Conservation (phyloP, 2,329 filamentous ascomycete genomes). For the Endoconidiophora laricicola region DNA sequence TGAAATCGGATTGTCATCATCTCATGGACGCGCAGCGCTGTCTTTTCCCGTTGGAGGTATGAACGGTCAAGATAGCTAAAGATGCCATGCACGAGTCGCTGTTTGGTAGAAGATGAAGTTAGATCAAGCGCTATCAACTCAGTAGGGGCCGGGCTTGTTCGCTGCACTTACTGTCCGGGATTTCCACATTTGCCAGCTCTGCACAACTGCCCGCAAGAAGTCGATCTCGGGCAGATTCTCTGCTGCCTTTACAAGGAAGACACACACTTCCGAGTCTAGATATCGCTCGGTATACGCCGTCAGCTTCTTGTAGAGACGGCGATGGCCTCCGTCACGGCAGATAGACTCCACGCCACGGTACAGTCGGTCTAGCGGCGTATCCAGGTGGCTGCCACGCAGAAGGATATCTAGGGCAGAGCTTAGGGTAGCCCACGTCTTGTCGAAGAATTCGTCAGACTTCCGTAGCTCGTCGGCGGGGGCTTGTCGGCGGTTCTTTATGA, state of each 20-base stretch:
- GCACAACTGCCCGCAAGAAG: conserved; percentile 38
- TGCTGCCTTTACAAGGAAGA: conserved; percentile 32
- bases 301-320: conserved; percentile 49
- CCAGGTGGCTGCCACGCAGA: conserved; percentile 46
- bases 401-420: conserved; percentile 56
- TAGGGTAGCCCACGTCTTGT: conserved; percentile 57
- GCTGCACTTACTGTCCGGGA: conserved; percentile 10
- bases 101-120: conserved; percentile 5
- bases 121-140: background rate
- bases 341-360: conserved; percentile 86
- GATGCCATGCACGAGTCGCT: conserved; percentile 67
- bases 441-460: conserved; percentile 58
- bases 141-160: too few species aligned
- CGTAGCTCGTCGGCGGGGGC: conserved; percentile 28
- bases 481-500: conserved; percentile 80
- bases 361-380: conserved; percentile 69
- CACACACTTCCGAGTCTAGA: conserved; percentile 44
- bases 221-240: conserved; percentile 38
- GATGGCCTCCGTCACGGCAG: conserved; percentile 61
- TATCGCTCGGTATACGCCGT: conserved; percentile 49
- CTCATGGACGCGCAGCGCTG: conserved; percentile 58
- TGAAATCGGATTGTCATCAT: conserved; percentile 66
- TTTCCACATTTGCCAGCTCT: conserved; percentile 63
- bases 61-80: conserved; percentile 92
- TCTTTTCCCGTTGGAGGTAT: conserved; percentile 61